Evolutionary conservation across 2,329 filamentous ascomycete species (phyloP).

Genomic region (Scleromitrula shiraiana): DNA sequence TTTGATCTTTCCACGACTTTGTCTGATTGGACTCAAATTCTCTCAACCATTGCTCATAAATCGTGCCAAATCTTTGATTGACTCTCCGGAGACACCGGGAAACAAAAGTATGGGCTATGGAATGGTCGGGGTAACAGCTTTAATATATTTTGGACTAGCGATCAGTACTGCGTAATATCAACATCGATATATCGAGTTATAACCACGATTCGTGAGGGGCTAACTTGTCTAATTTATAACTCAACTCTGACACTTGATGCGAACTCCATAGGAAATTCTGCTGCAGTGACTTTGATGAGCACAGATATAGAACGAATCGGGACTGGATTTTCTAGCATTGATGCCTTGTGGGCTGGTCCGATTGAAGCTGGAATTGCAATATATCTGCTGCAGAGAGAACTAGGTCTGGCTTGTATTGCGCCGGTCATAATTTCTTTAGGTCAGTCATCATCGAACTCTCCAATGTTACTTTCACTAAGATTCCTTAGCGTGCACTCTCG

Average conservation of each 20-base stretch:
- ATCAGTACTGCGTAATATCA: constrained; percentile 14
- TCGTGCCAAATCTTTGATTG: constrained; percentile 4
- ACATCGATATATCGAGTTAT: constrained; percentile 17
- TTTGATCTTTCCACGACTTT: constrained; percentile 14
- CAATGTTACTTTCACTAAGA: not conserved
- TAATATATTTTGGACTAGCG: constrained; percentile 13
- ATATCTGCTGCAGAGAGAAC: constrained; percentile 30
- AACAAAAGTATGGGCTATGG: constrained; percentile 8
- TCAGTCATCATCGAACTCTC: not conserved
- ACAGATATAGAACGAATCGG: constrained; percentile 30
- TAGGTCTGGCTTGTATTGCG: constrained; percentile 16
- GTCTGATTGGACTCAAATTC: constrained; percentile 14
- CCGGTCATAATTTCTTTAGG: constrained; percentile 10
- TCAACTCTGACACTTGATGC: constrained; percentile 21
- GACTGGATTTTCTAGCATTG: constrained; percentile 20
- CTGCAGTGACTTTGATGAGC: constrained; percentile 36
- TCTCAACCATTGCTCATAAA: constrained; percentile 12
- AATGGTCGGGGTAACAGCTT: constrained; percentile 10
- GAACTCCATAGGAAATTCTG: constrained; percentile 16
- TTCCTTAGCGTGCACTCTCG: not conserved
- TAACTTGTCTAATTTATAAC: constrained; percentile 23
- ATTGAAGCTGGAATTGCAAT: constrained; percentile 32
- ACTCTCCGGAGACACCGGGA: not conserved
- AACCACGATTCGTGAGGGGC: constrained; percentile 20
- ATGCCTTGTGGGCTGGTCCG: constrained; percentile 34